Evolutionary conservation across 257 asterid species (phyloP).

Genomic region (Petunia secreta): DNA sequence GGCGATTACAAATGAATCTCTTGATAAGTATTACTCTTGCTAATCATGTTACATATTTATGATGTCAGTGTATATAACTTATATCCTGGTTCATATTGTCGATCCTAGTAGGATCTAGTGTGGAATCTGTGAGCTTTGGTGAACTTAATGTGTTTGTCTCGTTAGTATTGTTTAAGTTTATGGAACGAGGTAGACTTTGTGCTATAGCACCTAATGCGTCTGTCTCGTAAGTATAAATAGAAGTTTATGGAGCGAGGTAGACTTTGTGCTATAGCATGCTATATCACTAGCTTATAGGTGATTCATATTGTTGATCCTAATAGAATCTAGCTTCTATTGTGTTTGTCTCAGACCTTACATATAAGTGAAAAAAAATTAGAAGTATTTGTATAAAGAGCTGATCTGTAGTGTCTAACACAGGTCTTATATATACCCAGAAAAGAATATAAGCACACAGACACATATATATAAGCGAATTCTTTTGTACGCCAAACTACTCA

Average conservation of each 20-base stretch:
- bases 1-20: too few species aligned
- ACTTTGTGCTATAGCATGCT: neutral
- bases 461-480: too few species aligned
- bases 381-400: neutral
- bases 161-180: too few species aligned
- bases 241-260: neutral
- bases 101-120: neutral
- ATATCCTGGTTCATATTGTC: neutral
- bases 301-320: neutral
- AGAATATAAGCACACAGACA: neutral
- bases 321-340: neutral
- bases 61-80: too few species aligned
- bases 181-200: too few species aligned
- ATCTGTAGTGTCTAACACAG: neutral
- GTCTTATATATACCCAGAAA: neutral
- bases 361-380: neutral
- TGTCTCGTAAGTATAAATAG: neutral
- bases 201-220: too few species aligned
- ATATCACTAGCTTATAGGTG: neutral
- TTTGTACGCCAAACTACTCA: neutral
- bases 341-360: neutral
- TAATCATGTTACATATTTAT: too few species aligned
- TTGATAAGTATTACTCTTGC: too few species aligned
- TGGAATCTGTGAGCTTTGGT: neutral
- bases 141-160: too few species aligned